Percentiles rank a stretch among this genome's conserved stretches.
Conservation (phyloP, 2,329 filamentous ascomycete species). For the Escovopsis sp. region DNA sequence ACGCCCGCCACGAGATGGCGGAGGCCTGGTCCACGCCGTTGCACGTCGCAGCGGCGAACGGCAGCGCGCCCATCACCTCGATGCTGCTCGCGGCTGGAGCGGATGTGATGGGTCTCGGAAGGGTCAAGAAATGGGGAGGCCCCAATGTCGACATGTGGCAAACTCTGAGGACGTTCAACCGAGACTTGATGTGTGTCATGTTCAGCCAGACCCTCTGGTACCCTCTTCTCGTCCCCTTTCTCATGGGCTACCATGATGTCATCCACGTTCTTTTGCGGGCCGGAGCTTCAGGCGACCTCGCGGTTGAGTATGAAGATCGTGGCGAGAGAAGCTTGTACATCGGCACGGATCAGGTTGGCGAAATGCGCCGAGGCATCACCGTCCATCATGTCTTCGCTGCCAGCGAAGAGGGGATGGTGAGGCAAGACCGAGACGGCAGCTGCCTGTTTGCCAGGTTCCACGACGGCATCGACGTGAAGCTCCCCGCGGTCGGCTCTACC, state of each 20-base stretch:
- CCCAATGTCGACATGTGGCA: no score
- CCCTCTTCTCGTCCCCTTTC: conserved; percentile 3
- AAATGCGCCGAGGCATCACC: not conserved
- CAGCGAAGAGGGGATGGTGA: not conserved
- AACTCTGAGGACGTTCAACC: no score
- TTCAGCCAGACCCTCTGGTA: not conserved
- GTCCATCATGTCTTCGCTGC: conserved; percentile 5
- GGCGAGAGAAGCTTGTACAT: not conserved
- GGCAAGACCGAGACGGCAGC: not conserved
- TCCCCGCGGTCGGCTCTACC: not conserved
- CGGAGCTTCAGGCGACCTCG: conserved; percentile 1
- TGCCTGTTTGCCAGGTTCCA: not conserved
- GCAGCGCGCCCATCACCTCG: no score
- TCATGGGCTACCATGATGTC: not conserved
- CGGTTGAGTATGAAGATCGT: not conserved
- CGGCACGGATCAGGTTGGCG: not conserved
- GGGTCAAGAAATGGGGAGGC: no score
- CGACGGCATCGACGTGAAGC: not conserved
- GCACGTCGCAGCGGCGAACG: not conserved
- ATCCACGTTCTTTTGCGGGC: not conserved
- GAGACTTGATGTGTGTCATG: no score
- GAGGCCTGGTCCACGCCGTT: not conserved
- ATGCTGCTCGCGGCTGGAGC: no score
- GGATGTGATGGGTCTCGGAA: no score
- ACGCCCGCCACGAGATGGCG: not conserved